Percentiles rank a stretch among this genome's conserved stretches.
These are phyloP conservation scores for Pseudocercospora eumusae DNA, from an alignment of 2,329 filamentous ascomycete genomes.

Conservation along the genomic window DNA sequence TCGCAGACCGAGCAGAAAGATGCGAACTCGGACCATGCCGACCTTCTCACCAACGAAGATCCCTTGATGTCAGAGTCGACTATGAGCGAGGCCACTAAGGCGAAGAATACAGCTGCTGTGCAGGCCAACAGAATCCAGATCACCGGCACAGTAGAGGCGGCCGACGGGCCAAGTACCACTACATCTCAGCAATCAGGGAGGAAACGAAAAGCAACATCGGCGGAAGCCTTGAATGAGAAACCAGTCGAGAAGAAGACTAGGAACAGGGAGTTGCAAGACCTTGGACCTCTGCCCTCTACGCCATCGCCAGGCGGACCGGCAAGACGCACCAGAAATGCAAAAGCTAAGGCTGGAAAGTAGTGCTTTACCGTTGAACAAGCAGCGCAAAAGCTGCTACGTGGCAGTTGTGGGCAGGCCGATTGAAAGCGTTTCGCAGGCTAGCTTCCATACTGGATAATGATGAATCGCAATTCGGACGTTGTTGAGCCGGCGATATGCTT, in stretches of 20 bases:
- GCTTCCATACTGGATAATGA: background rate
- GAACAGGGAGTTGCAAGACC: slow-evolving; percentile 16
- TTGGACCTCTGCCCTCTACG: slow-evolving; percentile 9
- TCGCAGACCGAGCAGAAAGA: background rate
- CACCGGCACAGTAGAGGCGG: background rate
- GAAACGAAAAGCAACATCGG: slow-evolving; percentile 18
- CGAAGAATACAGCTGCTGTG: slow-evolving; percentile 9
- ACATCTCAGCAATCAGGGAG: background rate
- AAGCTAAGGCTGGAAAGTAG: slow-evolving; percentile 25
- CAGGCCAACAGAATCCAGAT: slow-evolving; percentile 8
- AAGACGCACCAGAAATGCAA: slow-evolving; percentile 29
- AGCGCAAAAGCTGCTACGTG: background rate
- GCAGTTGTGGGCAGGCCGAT: background rate
- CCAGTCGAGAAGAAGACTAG: slow-evolving; percentile 17
- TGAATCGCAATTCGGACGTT: background rate
- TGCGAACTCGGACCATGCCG: background rate
- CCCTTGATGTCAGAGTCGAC: slow-evolving; percentile 17
- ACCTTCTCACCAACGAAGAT: slow-evolving; percentile 15
- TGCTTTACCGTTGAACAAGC: background rate
- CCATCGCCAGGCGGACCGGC: slow-evolving; percentile 22
- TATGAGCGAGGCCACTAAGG: background rate
- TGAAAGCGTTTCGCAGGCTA: slow-evolving; percentile 3
- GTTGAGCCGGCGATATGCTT: no score
- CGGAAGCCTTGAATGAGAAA: slow-evolving; percentile 7
- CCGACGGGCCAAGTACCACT: background rate